A percentile compares a stretch with the other conserved stretches of the same genome.
Evolutionary conservation across 208 protist species (phyloP).

Genomic region (Strigomonas culicis): DNA sequence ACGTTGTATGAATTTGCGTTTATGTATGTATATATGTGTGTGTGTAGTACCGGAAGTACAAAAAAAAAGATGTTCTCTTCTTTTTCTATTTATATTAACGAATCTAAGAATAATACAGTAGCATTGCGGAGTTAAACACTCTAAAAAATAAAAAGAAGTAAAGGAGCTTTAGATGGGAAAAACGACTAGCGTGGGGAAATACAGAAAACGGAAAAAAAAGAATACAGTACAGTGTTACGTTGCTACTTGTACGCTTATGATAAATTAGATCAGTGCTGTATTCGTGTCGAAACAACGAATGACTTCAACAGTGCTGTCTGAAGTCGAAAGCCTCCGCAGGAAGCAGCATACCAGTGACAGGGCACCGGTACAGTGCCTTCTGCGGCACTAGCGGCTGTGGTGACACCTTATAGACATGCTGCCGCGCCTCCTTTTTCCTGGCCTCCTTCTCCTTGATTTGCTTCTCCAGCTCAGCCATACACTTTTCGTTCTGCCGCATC

Average conservation of each 20-base stretch:
- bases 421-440: background rate
- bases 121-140: background rate
- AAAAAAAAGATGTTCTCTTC: too few species aligned
- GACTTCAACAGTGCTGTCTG: slow-evolving; percentile 9
- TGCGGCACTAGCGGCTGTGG: slow-evolving; percentile 8
- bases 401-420: background rate
- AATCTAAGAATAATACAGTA: background rate
- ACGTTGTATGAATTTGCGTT: background rate
- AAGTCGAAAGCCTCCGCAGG: slow-evolving; percentile 60
- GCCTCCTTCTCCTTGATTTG: slow-evolving; percentile 13
- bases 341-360: slow-evolving; percentile 47
- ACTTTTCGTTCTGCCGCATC: background rate
- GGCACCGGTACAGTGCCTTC: slow-evolving; percentile 53
- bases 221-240: background rate
- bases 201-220: background rate
- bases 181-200: background rate
- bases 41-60: background rate
- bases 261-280: background rate
- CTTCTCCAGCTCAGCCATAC: slow-evolving; percentile 14
- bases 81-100: background rate
- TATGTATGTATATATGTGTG: background rate
- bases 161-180: background rate
- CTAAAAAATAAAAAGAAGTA: background rate
- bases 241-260: background rate
- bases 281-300: background rate